Conservation (phyloP, 2,329 filamentous ascomycete species). For the Cytospora paraplurivora region DNA sequence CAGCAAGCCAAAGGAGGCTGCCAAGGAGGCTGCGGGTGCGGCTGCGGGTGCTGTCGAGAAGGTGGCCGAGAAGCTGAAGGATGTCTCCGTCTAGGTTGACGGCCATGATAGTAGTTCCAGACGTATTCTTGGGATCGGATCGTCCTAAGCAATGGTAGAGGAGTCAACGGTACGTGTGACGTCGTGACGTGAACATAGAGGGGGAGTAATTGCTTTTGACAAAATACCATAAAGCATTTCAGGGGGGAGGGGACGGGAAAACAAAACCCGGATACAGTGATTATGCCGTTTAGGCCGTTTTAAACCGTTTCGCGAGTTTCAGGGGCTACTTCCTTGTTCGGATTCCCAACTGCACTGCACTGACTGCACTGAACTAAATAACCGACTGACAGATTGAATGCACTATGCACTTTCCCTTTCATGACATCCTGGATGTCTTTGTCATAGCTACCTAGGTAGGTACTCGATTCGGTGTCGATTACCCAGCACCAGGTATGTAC, state of each 20-base stretch:
- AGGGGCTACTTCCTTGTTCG: constrained; percentile 25
- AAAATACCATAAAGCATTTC: not conserved
- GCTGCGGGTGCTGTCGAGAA: constrained; percentile 31
- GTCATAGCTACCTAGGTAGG: not conserved
- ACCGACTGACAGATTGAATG: not conserved
- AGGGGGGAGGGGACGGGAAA: not conserved
- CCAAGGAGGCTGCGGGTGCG: constrained; percentile 27
- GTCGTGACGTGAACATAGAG: not conserved
- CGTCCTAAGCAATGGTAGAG: not conserved
- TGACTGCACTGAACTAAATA: not conserved
- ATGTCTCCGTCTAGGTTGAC: constrained; percentile 33
- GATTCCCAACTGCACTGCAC: constrained; percentile 7
- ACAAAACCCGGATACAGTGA: not conserved
- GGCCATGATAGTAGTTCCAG: not conserved
- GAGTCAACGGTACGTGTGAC: not conserved
- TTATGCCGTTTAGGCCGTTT: constrained; percentile 2
- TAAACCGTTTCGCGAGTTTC: not conserved
- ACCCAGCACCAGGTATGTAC: too few relatives aligned
- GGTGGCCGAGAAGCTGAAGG: constrained; percentile 36
- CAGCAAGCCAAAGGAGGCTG: constrained; percentile 32
- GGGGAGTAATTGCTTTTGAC: not conserved
- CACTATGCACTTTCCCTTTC: not conserved
- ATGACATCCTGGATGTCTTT: not conserved
- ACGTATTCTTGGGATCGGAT: not conserved
- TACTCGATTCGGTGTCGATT: too few relatives aligned